Percentiles rank a stretch among this genome's conserved stretches.
phyloP scores from a whole-genome alignment of 1,284 basidiomycete genomes.

The Omphalotus olearius region DNA sequence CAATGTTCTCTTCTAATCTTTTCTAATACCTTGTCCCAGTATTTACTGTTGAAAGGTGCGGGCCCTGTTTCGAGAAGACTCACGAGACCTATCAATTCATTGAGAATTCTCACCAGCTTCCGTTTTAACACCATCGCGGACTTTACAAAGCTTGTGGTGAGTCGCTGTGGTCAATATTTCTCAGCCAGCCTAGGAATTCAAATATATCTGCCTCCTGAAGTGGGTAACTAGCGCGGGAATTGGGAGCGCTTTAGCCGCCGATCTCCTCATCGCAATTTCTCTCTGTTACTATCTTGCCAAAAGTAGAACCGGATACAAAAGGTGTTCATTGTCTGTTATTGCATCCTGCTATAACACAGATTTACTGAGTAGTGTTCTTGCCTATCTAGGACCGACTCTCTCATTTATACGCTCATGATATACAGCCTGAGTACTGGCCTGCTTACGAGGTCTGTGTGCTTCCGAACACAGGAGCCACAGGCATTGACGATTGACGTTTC shows the following conservation, averaged over 20 bases:
- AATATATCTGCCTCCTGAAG: conserved; percentile 17
- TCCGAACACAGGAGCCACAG: neutral
- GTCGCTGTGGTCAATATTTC: conserved; percentile 13
- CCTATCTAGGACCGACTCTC: conserved; percentile 31
- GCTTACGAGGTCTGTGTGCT: conserved; percentile 29
- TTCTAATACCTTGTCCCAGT: conserved; percentile 24
- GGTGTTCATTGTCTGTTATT: neutral
- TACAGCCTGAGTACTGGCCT: conserved; percentile 39
- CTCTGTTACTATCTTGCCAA: conserved; percentile 37
- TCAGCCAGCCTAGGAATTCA: neutral
- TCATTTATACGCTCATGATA: conserved; percentile 34
- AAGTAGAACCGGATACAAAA: conserved; percentile 18
- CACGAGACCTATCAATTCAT: neutral
- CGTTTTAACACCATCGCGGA: conserved; percentile 23
- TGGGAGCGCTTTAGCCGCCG: conserved; percentile 37
- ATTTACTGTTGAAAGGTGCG: conserved; percentile 36
- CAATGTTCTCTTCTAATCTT: neutral
- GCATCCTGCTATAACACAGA: neutral
- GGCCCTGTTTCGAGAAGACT: conserved; percentile 1
- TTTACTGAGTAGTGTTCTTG: neutral
- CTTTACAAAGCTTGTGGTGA: conserved; percentile 32
- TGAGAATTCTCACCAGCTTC: conserved; percentile 20
- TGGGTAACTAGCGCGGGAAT: conserved; percentile 39
- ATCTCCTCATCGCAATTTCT: conserved; percentile 35
- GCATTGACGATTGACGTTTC: neutral